Base-by-base conservation (phyloP, 2,329 filamentous ascomycete species). In the Pseudophaeomoniella oleicola region DNA sequence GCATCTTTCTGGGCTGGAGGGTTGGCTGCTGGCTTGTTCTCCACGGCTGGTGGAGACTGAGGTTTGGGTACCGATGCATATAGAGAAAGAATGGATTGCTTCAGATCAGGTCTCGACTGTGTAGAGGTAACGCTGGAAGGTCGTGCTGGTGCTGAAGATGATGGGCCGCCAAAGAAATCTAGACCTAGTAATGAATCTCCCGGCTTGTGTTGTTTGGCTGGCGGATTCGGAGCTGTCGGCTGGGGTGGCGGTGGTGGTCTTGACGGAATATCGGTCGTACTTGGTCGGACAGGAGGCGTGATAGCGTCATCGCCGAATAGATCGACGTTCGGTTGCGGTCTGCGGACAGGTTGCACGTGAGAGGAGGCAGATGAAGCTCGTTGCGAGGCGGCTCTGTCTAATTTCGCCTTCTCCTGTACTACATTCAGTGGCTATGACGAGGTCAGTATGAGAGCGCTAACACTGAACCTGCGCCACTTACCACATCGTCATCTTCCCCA, bases 41-140 rank as follows among this genome's bases (percentile, higher is more conserved):
- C 6, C 62, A n/a, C 55, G 15, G 59, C 55, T 27, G 63, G 53
- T 38, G 62, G 62, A 38, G 74, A 66, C 47, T 82, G 80, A n/a
- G 83, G 76, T 52, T 85, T 81, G 2, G 86, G 81, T 4, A 75
- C 75, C 5, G 84, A 81, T 9, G 87, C 85, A 54, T 98, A 98
- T 12, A 98, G 71, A 5, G 90, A 98, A 34, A 98, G 63, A 42
- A 98, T 98, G 2, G 88, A 96, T 58, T 94, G 88, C 61, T 98
- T 98, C 41, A 98, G 66, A 54, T 98, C 90, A 2, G 88, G 87
- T 42, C 90, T 72, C 32, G 86, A 92, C 48, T 82, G 78, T 10
- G 71, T 72, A 13, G 78, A 75, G 3, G 78, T 72, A 14, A 84
- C 85, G 60, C 84, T 94, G 4, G 83, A 75, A n/a, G 87, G 82